phyloP scores from a whole-genome alignment of 1,284 basidiomycete species.

The Leccinum olivaceoglutinosum region DNA sequence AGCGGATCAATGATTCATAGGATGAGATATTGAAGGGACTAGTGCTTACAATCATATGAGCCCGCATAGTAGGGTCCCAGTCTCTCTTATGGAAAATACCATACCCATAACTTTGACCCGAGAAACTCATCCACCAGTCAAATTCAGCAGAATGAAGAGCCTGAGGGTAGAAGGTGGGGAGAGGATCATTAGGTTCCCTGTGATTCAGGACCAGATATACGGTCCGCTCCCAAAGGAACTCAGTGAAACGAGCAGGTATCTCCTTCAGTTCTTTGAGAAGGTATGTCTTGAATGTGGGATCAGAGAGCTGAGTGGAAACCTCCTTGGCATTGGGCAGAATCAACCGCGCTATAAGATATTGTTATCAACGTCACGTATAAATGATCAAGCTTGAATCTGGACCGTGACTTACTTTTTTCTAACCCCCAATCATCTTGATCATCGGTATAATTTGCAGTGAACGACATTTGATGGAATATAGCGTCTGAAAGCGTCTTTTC shows the following conservation, averaged over 20 bases:
- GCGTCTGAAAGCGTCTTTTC: not conserved
- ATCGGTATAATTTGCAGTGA: not conserved
- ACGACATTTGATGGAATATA: not conserved
- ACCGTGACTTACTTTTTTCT: not conserved
- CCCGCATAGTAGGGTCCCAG: not conserved
- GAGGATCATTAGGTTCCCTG: not conserved
- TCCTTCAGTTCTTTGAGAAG: not conserved
- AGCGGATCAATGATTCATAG: not conserved
- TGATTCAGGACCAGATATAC: not conserved
- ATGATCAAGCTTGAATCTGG: too few relatives aligned
- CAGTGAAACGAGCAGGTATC: not conserved
- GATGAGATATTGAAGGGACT: not conserved
- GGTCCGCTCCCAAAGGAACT: not conserved
- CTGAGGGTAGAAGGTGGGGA: not conserved
- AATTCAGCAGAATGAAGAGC: not conserved
- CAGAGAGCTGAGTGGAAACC: not conserved
- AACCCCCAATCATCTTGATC: not conserved
- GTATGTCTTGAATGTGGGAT: not conserved
- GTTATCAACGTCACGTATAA: not conserved
- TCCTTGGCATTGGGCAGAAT: not conserved
- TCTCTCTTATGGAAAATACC: not conserved
- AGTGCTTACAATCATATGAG: not conserved
- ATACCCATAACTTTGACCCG: not conserved
- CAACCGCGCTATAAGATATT: not conserved
- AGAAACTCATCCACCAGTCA: not conserved